A percentile compares a stretch with the other conserved stretches of the same genome.
Conservation (phyloP, 768 basidiomycete species). For the Tulasnella calospora region DNA sequence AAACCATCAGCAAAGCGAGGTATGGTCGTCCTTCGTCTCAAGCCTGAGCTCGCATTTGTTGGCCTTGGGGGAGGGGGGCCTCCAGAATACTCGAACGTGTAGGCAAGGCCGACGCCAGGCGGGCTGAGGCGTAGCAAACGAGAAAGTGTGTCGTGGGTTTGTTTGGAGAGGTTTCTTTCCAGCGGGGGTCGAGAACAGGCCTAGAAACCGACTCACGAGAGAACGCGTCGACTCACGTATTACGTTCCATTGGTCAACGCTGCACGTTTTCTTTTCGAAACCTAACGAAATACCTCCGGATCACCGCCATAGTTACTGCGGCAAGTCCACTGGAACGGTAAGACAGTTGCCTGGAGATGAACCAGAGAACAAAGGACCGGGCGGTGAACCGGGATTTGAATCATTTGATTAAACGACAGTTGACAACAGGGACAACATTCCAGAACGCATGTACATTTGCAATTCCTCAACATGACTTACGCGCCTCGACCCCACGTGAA, state of each 20-base stretch:
- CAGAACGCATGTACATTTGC: background rate
- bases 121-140: too few relatives aligned
- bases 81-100: too few relatives aligned
- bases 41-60: too few relatives aligned
- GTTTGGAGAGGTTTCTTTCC: too few relatives aligned
- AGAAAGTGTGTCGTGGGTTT: too few relatives aligned
- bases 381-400: background rate
- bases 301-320: background rate
- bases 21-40: too few relatives aligned
- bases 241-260: background rate
- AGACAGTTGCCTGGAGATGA: background rate
- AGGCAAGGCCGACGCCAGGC: too few relatives aligned
- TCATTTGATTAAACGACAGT: background rate
- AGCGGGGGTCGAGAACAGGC: too few relatives aligned
- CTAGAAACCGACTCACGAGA: too few relatives aligned
- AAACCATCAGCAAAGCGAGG: too few relatives aligned
- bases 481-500: constrained; percentile 5
- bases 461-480: background rate
- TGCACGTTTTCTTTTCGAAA: background rate
- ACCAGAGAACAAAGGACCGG: background rate
- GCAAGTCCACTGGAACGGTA: background rate
- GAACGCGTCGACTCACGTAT: too few relatives aligned
- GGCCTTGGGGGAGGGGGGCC: too few relatives aligned
- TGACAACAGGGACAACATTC: background rate
- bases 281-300: background rate